A percentile compares a stretch with the other conserved stretches of the same genome.
These are phyloP conservation scores for Microbotryum saponariae DNA, from an alignment of 1,284 basidiomycete species.

Conservation along the genomic window DNA sequence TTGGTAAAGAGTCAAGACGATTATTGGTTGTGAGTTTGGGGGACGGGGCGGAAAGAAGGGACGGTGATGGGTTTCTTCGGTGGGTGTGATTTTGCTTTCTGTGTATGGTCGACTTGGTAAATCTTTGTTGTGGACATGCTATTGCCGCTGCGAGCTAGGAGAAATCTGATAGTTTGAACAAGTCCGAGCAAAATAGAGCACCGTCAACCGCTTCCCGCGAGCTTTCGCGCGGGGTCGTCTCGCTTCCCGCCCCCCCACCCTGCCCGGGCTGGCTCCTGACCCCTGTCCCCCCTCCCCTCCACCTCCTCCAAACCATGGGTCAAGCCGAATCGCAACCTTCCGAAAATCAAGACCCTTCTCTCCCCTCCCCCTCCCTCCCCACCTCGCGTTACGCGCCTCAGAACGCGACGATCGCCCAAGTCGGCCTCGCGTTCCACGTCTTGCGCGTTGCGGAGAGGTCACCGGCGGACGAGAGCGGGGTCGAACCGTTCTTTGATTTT, in stretches of 20 bases:
- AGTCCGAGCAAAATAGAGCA: too few species aligned
- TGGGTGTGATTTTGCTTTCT: too few species aligned
- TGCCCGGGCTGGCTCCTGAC: neutral
- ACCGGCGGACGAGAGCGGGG: constrained; percentile 44
- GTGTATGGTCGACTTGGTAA: too few species aligned
- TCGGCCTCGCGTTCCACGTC: constrained; percentile 27
- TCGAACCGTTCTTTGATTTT: constrained; percentile 97
- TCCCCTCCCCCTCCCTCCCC: neutral
- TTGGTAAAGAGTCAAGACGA: neutral
- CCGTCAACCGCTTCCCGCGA: too few species aligned
- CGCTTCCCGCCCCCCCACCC: neutral
- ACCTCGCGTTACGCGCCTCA: neutral
- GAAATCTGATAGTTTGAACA: too few species aligned
- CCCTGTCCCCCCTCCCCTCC: neutral
- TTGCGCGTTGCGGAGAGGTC: constrained; percentile 32
- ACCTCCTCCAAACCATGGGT: constrained; percentile 14
- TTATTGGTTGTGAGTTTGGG: neutral
- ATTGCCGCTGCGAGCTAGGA: too few species aligned
- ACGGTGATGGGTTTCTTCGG: too few species aligned
- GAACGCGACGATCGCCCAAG: neutral
- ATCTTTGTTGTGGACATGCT: too few species aligned
- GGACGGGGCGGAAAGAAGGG: too few species aligned
- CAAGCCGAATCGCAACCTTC: constrained; percentile 21
- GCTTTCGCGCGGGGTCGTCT: too few species aligned
- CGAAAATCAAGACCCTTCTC: neutral